phyloP scores from a whole-genome alignment of 2,329 filamentous ascomycete species.

The Chaetothyriales sp. region DNA sequence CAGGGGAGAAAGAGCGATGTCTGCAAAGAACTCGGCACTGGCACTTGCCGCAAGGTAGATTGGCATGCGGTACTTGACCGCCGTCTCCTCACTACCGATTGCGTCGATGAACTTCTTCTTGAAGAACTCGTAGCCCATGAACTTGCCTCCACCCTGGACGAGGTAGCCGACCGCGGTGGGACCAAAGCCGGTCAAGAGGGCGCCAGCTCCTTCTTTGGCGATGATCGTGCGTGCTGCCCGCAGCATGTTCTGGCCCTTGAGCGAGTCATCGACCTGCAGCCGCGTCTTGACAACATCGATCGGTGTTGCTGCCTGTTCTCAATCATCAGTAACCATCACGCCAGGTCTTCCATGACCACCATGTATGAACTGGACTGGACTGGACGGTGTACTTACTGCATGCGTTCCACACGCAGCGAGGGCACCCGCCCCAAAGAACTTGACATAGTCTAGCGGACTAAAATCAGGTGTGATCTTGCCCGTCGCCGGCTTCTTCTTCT shows the following conservation, averaged over 20 bases:
- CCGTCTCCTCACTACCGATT: conserved; percentile 38
- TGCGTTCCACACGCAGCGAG: not conserved
- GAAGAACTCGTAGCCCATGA: conserved; percentile 50
- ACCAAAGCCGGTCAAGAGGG: conserved; percentile 52
- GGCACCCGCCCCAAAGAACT: not conserved
- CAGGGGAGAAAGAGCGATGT: conserved; percentile 45
- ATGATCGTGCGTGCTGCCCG: conserved; percentile 48
- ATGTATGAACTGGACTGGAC: too few relatives aligned
- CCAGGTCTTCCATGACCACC: not conserved
- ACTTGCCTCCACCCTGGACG: conserved; percentile 47
- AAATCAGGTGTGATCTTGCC: not conserved
- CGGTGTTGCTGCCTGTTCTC: conserved; percentile 50
- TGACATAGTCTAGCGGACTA: not conserved
- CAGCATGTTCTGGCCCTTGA: conserved; percentile 48
- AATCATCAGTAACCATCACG: conserved; percentile 55
- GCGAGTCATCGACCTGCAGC: conserved; percentile 48
- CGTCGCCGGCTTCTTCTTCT: not conserved
- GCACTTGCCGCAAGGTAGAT: conserved; percentile 44
- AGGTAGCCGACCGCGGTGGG: conserved; percentile 48
- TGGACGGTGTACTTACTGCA: not conserved
- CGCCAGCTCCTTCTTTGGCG: conserved; percentile 43
- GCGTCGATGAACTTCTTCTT: conserved; percentile 48
- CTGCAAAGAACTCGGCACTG: conserved; percentile 46
- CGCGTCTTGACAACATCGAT: conserved; percentile 54
- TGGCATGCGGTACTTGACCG: conserved; percentile 30